Evolutionary conservation across 805 yeast species (phyloP), one percentile per base, ranked within the genome.

Genomic region (Danielozyma ontarioensis): DNA sequence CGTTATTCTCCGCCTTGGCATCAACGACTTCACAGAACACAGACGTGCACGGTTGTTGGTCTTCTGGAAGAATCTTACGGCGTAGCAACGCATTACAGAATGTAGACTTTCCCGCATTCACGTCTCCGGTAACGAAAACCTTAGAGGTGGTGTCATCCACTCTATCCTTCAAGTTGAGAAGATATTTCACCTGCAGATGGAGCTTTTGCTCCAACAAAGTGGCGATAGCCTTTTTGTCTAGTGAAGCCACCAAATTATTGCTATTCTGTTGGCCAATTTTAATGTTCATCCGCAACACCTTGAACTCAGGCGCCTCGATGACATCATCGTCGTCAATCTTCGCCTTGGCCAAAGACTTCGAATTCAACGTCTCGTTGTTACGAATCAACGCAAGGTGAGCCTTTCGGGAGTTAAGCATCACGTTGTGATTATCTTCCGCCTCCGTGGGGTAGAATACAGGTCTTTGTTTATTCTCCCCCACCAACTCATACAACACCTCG

Each of bases 21-120:
- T 93, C 96, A 18, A 85, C 66, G 5, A 94, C 90, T 59, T 94
- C 98, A 55, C 96, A 89, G 50, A 94, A 94, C 0, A 93, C 96
- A 40, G 85, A 80, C 0, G 99, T 93, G 50, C 97, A 88, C 2
- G 99, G 99, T 53, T 93, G 95, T 51, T 93, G 98, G 58, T 93
- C 99, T 50, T 84, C 95, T 0, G 99, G 98, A 30, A 93, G 61
- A 3, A 93, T 59, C 31, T 77, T 74, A 32, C 93, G 72, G 44
- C 89, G 70, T 38, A 93, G 62, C 26, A 93, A 64, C 1, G 96
- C 90, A 53, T 93, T 93, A 59, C 98, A 93, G 48, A 93, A 87
- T 1, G 96, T 84, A 1, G 97, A 87, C 52, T 93, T 93, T 3
- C 99, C 99, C 0, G 98, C 83, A 53, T 93, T 93, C 44, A 93